Base-by-base conservation (phyloP, 1,284 basidiomycete species). In the Cutaneotrichosporon cavernicola region DNA sequence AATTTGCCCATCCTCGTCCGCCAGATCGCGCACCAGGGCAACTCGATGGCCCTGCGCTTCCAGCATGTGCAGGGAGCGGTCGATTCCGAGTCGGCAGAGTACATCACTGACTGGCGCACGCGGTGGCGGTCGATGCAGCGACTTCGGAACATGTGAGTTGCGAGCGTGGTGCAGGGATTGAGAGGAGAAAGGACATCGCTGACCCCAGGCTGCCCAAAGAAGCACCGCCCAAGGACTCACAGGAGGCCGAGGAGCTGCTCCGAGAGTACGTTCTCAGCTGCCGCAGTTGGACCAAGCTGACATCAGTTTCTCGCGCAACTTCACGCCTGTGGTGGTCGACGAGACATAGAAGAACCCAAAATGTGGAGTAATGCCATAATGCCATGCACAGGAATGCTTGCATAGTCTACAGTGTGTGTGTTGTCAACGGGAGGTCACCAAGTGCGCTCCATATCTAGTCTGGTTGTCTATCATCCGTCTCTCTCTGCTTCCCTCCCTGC, bases 31-130 rank as follows among this genome's bases (percentile, higher is more conserved):
- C 82, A 95, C 56, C 82, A 94, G 61, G 87, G 90, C 4, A 91
- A 95, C 80, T 90, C 92, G 86, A 92, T 96, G 76, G 89, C 91
- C 1, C 87, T 88, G 49, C 87, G 95, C 38, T 96, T 90, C 76
- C 84, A 88, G 68, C 84, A 87, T 67, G 93, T 75, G 22, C 56
- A 71, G 63, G 68, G 71, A 58, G 76, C 92, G 10, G 84, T 88
- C 87, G 92, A 77, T 88, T 89, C 56, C 77, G 82, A 72, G 83
- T 85, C 68, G 81, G 88, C 81, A 36, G 94, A 97, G 74, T 88
- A 92, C 74, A 88, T 88, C 72, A 95, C 92, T 8, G 92, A 92
- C 73, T 97, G 94, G 94, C 85, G 91, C 68, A 83, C 85, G 62
- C 86, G 94, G 53, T 78, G 94, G 69, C 86, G 90, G 72, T 84